Base-by-base conservation (phyloP, 1,284 basidiomycete genomes). In the Trichosporon ovoides region DNA sequence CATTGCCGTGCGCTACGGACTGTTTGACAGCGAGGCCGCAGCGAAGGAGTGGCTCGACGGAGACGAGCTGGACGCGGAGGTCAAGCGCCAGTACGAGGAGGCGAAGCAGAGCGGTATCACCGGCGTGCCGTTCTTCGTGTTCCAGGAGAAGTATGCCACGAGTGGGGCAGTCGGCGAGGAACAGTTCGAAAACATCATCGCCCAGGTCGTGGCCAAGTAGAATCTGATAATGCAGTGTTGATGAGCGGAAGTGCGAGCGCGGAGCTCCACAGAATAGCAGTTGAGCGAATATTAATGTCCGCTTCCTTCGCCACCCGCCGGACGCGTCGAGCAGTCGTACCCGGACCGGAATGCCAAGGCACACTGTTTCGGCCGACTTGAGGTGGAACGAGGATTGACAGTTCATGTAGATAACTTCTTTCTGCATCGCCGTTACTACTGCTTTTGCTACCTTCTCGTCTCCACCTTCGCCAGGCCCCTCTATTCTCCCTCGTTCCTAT, bases 51-150 rank as follows among this genome's bases (percentile, higher is more conserved):
- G 69, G 65, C 57, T 77, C 36, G 58, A 66, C 10, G 57, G 61
- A 7, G 53, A 68, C 28, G 68, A 67, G n/a, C 68, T 60, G 36
- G 71, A 75, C 57, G 54, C 56, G 16, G 68, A 73, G 54, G 70
- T 73, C 3, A 66, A 62, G 43, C 59, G 64, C 52, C 67, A 63
- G 11, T 76, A 75, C 61, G 38, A 46, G 18, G 52, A 55, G 1
- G 73, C 71, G 7, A 59, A 66, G 33, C 53, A 55, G 12, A 57
- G 74, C 43, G 78, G 79, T 3, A 73, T 80, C 48, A 71, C 71
- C 0, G 79, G 79, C 14, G 79, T 80, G 0, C 79, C 80, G 5
- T 79, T 79, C 70, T 78, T 78, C 33, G 70, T 77, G 9, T 70
- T 77, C 38, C 65, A 77, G 38, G 68, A 67, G 33, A 75, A 72